A percentile compares a stretch with the other conserved stretches of the same genome.
Evolutionary conservation across 768 basidiomycete species (phyloP).

Genomic region (Tephrocybe sp.): DNA sequence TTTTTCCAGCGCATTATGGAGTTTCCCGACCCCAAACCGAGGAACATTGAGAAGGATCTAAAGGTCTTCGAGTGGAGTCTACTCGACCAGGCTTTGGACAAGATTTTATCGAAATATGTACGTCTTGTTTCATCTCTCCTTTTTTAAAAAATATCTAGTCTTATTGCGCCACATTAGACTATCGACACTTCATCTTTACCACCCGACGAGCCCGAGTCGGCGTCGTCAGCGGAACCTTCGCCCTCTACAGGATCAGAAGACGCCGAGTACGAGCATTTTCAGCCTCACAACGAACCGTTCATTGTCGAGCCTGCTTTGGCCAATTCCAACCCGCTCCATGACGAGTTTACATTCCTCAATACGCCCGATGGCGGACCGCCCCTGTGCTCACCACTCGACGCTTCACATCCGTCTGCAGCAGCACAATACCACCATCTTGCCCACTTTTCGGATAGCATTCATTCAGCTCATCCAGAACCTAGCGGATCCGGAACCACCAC

Average conservation of each 20-base stretch:
- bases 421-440: slow-evolving; percentile 8
- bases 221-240: slow-evolving; percentile 26
- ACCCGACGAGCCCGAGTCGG: slow-evolving; percentile 26
- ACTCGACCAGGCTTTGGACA: slow-evolving; percentile 70
- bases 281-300: slow-evolving; percentile 9
- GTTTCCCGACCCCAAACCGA: slow-evolving; percentile 89
- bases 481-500: slow-evolving; percentile 9
- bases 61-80: slow-evolving; percentile 80
- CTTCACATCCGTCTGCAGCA: slow-evolving; percentile 1
- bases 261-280: slow-evolving; percentile 13
- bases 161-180: slow-evolving; percentile 30
- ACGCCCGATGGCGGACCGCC: slow-evolving; percentile 24
- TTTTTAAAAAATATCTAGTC: neutral
- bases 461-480: slow-evolving; percentile 10
- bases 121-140: slow-evolving; percentile 20
- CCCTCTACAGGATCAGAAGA: slow-evolving; percentile 23
- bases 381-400: slow-evolving; percentile 31
- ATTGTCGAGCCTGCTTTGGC: slow-evolving; percentile 10
- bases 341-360: slow-evolving; percentile 24
- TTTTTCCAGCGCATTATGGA: slow-evolving; percentile 98
- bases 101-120: slow-evolving; percentile 84
- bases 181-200: slow-evolving; percentile 40
- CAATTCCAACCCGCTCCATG: slow-evolving; percentile 20
- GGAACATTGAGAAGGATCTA: slow-evolving; percentile 97
- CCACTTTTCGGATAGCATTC: slow-evolving; percentile 11